A percentile compares a stretch with the other conserved stretches of the same genome.
Evolutionary conservation across 176 grass and related monocot species (phyloP).

Genomic region (Aegilops umbellulata): DNA sequence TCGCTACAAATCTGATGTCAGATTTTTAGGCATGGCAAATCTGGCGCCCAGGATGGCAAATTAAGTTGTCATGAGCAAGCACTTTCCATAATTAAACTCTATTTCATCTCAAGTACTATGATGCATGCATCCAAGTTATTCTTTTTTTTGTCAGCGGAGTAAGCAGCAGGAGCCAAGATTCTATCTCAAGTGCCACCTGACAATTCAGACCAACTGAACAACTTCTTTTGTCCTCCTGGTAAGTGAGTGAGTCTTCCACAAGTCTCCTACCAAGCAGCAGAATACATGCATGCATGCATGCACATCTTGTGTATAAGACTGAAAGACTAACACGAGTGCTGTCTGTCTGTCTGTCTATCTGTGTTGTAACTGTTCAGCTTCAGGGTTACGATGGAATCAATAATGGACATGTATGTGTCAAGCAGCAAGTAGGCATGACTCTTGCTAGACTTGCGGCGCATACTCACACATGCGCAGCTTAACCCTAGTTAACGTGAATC

Average conservation of each 20-base stretch:
- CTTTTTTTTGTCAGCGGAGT: neutral
- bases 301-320: neutral
- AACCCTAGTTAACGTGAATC: neutral
- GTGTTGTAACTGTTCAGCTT: neutral
- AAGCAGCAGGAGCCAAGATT: neutral
- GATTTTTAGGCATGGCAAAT: too few species aligned
- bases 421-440: neutral
- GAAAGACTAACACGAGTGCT: neutral
- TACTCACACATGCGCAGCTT: neutral
- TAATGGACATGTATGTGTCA: constrained; percentile 6
- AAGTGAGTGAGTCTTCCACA: neutral
- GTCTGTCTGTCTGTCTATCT: neutral
- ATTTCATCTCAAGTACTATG: neutral
- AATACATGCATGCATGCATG: neutral
- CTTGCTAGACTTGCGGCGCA: neutral
- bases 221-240: neutral
- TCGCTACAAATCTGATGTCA: too few species aligned
- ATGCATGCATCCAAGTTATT: neutral
- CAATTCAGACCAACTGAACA: neutral
- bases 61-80: too few species aligned
- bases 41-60: too few species aligned
- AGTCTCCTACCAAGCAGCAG: neutral
- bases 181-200: neutral
- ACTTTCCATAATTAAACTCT: neutral
- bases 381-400: neutral